phyloP scores from a whole-genome alignment of 1,139 yeast species.

The Blastobotrys indianensis region DNA sequence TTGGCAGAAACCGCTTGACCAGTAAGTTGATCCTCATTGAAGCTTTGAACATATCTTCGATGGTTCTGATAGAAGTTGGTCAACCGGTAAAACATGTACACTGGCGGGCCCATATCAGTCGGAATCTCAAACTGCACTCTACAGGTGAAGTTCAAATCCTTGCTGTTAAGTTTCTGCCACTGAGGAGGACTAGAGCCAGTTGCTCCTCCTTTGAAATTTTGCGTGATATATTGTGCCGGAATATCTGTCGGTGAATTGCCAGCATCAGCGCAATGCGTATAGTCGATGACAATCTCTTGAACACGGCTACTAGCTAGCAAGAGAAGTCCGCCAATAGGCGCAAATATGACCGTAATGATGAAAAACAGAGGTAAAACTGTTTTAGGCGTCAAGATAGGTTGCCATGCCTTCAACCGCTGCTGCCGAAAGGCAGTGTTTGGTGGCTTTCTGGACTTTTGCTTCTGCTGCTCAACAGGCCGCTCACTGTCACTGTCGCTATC shows the following conservation, averaged over 20 bases:
- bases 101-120: conserved; percentile 63
- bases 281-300: conserved; percentile 76
- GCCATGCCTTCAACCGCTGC: conserved; percentile 45
- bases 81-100: conserved; percentile 72
- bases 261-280: conserved; percentile 72
- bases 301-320: conserved; percentile 72
- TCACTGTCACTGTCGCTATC: conserved; percentile 36
- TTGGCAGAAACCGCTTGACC: conserved; percentile 58
- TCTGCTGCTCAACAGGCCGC: conserved; percentile 24
- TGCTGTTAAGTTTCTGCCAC: conserved; percentile 58
- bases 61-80: conserved; percentile 89
- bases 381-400: conserved; percentile 85
- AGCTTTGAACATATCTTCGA: conserved; percentile 86
- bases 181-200: conserved; percentile 40
- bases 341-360: conserved; percentile 70
- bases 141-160: conserved; percentile 39
- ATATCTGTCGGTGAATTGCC: conserved; percentile 51
- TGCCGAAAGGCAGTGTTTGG: conserved; percentile 43
- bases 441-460: conserved; percentile 35
- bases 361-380: conserved; percentile 80
- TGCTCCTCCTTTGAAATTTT: conserved; percentile 42
- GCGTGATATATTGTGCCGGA: conserved; percentile 52
- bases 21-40: conserved; percentile 81
- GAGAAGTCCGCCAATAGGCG: conserved; percentile 90
- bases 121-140: conserved; percentile 76